phyloP scores from a whole-genome alignment of 1,284 basidiomycete genomes.

The Boletellus deceptivus region DNA sequence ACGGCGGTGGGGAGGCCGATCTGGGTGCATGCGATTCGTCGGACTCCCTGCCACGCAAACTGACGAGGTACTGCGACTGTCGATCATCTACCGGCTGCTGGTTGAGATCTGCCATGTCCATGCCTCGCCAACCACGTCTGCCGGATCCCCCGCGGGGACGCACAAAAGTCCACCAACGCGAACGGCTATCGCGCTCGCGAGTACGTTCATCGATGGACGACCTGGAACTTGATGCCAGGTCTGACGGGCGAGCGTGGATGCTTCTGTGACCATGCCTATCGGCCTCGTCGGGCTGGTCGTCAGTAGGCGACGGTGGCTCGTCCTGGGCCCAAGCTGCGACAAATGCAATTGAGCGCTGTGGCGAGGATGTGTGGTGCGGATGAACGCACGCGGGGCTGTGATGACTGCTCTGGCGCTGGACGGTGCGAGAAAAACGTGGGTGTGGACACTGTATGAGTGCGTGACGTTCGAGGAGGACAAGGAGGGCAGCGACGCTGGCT shows the following conservation, averaged over 20 bases:
- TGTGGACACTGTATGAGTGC: conserved; percentile 32
- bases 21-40: conserved; percentile 12
- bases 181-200: conserved; percentile 33
- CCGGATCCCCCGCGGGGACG: conserved; percentile 37
- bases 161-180: conserved; percentile 71
- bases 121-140: conserved; percentile 23
- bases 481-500: conserved; percentile 22
- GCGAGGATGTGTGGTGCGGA: not conserved
- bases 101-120: conserved; percentile 16
- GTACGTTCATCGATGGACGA: conserved; percentile 44
- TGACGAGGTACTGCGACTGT: conserved; percentile 28
- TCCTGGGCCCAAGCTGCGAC: conserved; percentile 74
- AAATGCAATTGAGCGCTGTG: conserved; percentile 10
- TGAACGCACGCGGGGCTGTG: conserved; percentile 63
- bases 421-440: conserved; percentile 37
- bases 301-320: conserved; percentile 72
- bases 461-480: conserved; percentile 16
- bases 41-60: conserved; percentile 18
- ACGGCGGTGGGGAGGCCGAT: conserved; percentile 40
- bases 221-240: conserved; percentile 48
- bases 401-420: conserved; percentile 53
- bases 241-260: conserved; percentile 44
- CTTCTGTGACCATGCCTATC: conserved; percentile 24
- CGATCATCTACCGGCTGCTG: conserved; percentile 26
- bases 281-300: conserved; percentile 42